phyloP scores from a whole-genome alignment of 139 green algal species.

The Pleodorina starrii region DNA sequence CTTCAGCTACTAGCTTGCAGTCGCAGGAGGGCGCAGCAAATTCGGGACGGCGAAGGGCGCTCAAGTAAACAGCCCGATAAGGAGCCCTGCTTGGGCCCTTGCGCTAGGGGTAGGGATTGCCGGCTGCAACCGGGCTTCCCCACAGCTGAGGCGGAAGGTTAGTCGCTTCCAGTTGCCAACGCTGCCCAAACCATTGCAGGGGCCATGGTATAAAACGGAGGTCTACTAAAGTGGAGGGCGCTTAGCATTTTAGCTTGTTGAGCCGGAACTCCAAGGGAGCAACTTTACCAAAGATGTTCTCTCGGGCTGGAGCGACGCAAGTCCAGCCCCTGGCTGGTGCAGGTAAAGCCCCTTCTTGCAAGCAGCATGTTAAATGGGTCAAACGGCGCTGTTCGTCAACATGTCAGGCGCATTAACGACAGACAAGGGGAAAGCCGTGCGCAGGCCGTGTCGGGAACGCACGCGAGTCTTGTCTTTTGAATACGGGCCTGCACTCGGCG shows the following conservation, averaged over 20 bases:
- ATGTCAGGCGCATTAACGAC: not conserved
- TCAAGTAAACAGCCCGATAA: not conserved
- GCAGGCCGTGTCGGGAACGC: too few relatives aligned
- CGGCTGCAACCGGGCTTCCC: not conserved
- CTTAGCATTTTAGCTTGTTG: not conserved
- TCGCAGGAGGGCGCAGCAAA: too few relatives aligned
- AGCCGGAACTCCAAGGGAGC: not conserved
- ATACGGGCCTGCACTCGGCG: too few relatives aligned
- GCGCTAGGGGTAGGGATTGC: not conserved
- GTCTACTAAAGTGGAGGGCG: not conserved
- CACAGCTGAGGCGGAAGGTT: not conserved
- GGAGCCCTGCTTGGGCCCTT: not conserved
- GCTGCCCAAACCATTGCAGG: too few relatives aligned
- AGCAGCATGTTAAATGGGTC: not conserved
- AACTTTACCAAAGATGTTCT: constrained; percentile 35
- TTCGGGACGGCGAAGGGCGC: too few relatives aligned
- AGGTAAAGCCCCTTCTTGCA: too few relatives aligned
- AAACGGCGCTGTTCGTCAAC: not conserved
- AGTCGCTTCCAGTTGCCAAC: not conserved
- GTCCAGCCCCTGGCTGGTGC: constrained; percentile 33
- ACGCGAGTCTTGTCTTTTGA: too few relatives aligned
- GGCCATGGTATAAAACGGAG: not conserved
- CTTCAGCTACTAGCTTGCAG: too few relatives aligned
- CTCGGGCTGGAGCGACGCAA: constrained; percentile 14
- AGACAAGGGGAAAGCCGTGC: not conserved